phyloP scores from a whole-genome alignment of 1,139 yeast species.

The Pichia sp. region DNA sequence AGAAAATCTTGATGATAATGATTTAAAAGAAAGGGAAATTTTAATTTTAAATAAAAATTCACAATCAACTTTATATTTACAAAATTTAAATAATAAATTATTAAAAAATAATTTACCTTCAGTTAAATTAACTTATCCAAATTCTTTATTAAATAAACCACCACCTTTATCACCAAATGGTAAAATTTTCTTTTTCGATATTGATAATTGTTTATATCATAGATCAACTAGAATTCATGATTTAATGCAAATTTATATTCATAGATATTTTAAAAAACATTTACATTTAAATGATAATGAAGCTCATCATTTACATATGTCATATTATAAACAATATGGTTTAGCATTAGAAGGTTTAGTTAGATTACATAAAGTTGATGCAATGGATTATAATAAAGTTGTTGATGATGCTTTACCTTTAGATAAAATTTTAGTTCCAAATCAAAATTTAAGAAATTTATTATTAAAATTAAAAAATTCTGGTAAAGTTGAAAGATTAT shows the following conservation, averaged over 20 bases:
- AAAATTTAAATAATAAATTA: not conserved
- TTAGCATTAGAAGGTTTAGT: slow-evolving; percentile 90
- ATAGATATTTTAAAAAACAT: slow-evolving; percentile 64
- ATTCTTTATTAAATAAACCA: slow-evolving; percentile 40
- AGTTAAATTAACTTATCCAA: slow-evolving; percentile 35
- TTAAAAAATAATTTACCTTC: slow-evolving; percentile 23
- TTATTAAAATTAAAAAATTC: slow-evolving; percentile 39
- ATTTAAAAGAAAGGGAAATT: slow-evolving; percentile 18
- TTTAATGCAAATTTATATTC: slow-evolving; percentile 81
- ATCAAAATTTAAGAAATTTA: slow-evolving; percentile 45
- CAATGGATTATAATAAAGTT: slow-evolving; percentile 75
- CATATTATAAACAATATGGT: slow-evolving; percentile 82
- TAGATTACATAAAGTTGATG: slow-evolving; percentile 74
- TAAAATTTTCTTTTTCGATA: slow-evolving; percentile 76
- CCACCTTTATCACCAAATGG: slow-evolving; percentile 36
- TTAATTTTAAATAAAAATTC: slow-evolving; percentile 17
- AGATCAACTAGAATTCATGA: slow-evolving; percentile 73
- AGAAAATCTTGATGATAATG: slow-evolving; percentile 9
- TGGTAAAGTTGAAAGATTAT: slow-evolving; percentile 50
- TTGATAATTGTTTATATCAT: slow-evolving; percentile 82
- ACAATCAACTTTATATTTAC: slow-evolving; percentile 15
- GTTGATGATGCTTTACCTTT: slow-evolving; percentile 92
- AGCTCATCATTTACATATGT: slow-evolving; percentile 65
- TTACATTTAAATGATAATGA: slow-evolving; percentile 61
- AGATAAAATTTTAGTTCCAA: slow-evolving; percentile 63